Conservation (phyloP, 1,284 basidiomycete genomes). For the Ustilago lituana region DNA sequence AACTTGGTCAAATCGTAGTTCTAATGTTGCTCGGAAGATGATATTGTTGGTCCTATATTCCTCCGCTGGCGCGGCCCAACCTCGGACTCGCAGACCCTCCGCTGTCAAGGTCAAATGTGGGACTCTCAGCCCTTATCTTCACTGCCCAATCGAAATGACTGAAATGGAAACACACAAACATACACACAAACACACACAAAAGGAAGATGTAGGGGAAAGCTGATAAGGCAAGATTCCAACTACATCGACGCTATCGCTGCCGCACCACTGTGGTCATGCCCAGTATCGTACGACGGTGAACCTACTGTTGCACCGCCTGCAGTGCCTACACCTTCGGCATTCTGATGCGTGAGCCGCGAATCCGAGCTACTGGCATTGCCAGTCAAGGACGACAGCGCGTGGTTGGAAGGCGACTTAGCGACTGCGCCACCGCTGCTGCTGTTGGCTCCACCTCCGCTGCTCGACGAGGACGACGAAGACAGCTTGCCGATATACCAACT, state of each 20-base stretch:
- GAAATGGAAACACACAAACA: too few relatives aligned
- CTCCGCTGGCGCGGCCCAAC: too few relatives aligned
- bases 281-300: constrained; percentile 21
- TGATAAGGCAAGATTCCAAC: too few relatives aligned
- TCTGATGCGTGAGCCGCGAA: constrained; percentile 4
- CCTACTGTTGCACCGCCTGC: constrained; percentile 1
- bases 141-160: too few relatives aligned
- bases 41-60: too few relatives aligned
- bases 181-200: too few relatives aligned
- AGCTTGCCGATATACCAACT: constrained; percentile 62
- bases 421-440: constrained; percentile 2
- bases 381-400: constrained; percentile 6
- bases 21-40: too few relatives aligned
- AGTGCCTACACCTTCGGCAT: neutral
- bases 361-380: constrained; percentile 2
- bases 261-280: constrained; percentile 7
- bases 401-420: constrained; percentile 14
- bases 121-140: too few relatives aligned
- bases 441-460: neutral
- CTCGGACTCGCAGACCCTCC: too few relatives aligned
- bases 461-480: constrained; percentile 13
- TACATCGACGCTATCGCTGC: constrained; percentile 9
- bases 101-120: too few relatives aligned
- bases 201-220: too few relatives aligned
- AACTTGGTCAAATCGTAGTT: too few relatives aligned